These are phyloP conservation scores for Macadamia integrifolia DNA, from an alignment of 164 flowering plant species.

Conservation along the genomic window DNA sequence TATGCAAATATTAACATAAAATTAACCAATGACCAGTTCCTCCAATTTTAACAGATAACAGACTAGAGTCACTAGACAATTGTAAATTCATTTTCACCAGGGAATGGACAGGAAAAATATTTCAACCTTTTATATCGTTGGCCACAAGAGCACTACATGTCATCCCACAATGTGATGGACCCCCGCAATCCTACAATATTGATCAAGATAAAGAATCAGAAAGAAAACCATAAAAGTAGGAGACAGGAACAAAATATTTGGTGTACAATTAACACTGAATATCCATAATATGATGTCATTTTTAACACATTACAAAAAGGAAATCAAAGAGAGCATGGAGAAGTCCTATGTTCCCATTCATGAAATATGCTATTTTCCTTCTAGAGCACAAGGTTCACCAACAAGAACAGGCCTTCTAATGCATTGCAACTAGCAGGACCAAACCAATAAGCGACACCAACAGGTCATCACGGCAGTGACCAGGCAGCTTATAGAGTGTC, in stretches of 20 bases:
- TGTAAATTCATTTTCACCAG: not conserved
- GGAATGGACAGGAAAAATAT: not conserved
- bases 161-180: constrained; percentile 68
- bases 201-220: constrained; percentile 8
- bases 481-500: no score
- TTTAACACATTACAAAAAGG: not conserved
- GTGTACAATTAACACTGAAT: not conserved
- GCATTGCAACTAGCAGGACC: no score
- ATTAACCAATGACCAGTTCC: not conserved
- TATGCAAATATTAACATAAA: no score
- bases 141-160: constrained; percentile 74
- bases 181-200: constrained; percentile 68
- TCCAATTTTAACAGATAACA: not conserved
- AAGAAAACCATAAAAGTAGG: not conserved
- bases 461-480: no score
- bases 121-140: constrained; percentile 45
- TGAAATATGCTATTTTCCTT: not conserved
- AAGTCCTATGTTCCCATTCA: not conserved
- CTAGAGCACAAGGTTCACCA: not conserved
- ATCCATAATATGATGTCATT: no score
- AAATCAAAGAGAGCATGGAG: not conserved
- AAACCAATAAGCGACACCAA: no score
- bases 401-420: no score
- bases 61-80: not conserved
- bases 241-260: not conserved